Conservation (phyloP, 352 stramenopile species). For the Hyaloperonospora brassicae region DNA sequence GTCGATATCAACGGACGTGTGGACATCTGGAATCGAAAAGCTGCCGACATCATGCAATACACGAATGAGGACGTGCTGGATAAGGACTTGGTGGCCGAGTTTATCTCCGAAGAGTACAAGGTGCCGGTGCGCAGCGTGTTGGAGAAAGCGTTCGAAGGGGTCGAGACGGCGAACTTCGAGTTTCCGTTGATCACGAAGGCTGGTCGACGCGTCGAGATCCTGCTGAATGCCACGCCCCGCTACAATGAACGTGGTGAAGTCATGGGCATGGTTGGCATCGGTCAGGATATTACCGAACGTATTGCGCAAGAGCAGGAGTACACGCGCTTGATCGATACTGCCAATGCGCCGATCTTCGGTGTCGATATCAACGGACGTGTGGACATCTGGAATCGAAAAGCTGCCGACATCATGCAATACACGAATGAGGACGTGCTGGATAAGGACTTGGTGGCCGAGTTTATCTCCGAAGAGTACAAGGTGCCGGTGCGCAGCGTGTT, state of each 20-base stretch:
- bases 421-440: constrained; percentile 46
- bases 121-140: constrained; percentile 8
- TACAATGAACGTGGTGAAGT: constrained; percentile 58
- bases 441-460: constrained; percentile 51
- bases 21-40: constrained; percentile 76
- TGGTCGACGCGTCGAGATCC: constrained; percentile 39
- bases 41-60: constrained; percentile 66
- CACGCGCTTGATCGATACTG: constrained; percentile 57
- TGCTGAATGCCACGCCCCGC: constrained; percentile 60
- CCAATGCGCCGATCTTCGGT: constrained; percentile 68
- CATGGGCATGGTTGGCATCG: constrained; percentile 72
- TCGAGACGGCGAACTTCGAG: constrained; percentile 74
- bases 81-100: constrained; percentile 53
- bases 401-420: constrained; percentile 59
- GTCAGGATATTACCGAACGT: too few species aligned
- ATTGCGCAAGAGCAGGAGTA: constrained; percentile 64
- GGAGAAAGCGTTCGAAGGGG: constrained; percentile 35
- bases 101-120: constrained; percentile 30
- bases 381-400: too few species aligned
- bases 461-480: constrained; percentile 52
- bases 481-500: constrained; percentile 45
- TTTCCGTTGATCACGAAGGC: constrained; percentile 55
- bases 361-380: constrained; percentile 50
- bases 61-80: constrained; percentile 71
- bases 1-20: constrained; percentile 47